Evolutionary conservation across 169 alveolate genomes (phyloP).

Genomic region (Eimeria acervulina): DNA sequence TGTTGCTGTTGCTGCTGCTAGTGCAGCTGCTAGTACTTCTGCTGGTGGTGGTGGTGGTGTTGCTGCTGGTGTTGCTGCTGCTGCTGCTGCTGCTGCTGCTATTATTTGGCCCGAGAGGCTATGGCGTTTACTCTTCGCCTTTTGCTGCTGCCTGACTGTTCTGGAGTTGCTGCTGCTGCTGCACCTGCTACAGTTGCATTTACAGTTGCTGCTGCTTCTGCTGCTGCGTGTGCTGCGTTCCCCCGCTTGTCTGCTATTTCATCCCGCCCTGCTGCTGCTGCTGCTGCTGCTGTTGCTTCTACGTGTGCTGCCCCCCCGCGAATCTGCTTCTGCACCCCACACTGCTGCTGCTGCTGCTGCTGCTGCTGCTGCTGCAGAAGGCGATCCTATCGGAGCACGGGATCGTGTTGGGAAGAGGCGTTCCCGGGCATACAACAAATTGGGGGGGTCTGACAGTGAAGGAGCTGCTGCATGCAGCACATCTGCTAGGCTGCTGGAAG

Average conservation of each 20-base stretch:
- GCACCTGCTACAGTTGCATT: no score
- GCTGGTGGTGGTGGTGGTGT: neutral
- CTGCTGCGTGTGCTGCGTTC: no score
- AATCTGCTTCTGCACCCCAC: neutral
- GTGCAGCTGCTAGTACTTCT: neutral
- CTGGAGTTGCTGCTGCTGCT: no score
- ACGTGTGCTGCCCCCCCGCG: neutral
- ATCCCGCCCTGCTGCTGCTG: neutral
- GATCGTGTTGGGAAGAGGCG: constrained; percentile 73
- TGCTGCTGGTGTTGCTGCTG: neutral
- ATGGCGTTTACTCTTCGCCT: no score
- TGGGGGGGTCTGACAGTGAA: constrained; percentile 78
- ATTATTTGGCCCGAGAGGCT: no score
- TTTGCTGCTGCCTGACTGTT: no score
- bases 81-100: neutral
- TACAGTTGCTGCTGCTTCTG: no score
- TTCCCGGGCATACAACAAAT: constrained; percentile 78
- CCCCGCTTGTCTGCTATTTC: no score
- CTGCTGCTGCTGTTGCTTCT: neutral
- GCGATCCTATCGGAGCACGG: constrained; percentile 72
- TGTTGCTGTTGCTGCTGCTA: neutral
- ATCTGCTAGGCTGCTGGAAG: constrained; percentile 69
- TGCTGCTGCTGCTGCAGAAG: constrained; percentile 46
- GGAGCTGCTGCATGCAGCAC: constrained; percentile 76
- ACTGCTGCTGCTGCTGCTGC: constrained; percentile 22